These are phyloP conservation scores for Hansenula sp. DNA, from an alignment of 1,139 yeast genomes.

Conservation along the genomic window DNA sequence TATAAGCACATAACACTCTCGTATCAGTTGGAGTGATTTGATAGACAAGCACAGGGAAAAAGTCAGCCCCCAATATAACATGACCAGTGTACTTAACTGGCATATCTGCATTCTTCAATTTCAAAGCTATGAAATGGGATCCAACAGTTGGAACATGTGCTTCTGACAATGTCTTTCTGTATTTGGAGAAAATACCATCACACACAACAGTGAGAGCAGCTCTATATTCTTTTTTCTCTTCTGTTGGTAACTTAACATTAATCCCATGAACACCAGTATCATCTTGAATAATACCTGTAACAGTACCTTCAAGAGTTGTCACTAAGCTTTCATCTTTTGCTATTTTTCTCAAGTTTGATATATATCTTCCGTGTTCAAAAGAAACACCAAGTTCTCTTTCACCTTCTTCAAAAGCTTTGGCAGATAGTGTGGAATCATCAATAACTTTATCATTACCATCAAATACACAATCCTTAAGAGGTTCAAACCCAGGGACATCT, in stretches of 20 bases:
- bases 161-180: slow-evolving; percentile 66
- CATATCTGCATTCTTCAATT: slow-evolving; percentile 63
- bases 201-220: slow-evolving; percentile 74
- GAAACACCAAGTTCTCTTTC: slow-evolving; percentile 72
- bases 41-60: slow-evolving; percentile 84
- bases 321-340: slow-evolving; percentile 67
- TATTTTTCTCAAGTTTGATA: slow-evolving; percentile 70
- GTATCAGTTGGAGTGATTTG: slow-evolving; percentile 83
- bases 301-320: slow-evolving; percentile 79
- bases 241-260: slow-evolving; percentile 35
- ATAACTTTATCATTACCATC: slow-evolving; percentile 51
- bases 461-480: slow-evolving; percentile 50
- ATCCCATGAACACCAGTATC: slow-evolving; percentile 66
- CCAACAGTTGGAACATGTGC: slow-evolving; percentile 61
- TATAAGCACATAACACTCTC: slow-evolving; percentile 84
- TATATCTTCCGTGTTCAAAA: slow-evolving; percentile 89
- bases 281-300: slow-evolving; percentile 53
- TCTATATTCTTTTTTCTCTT: slow-evolving; percentile 34
- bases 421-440: slow-evolving; percentile 44
- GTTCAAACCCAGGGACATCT: slow-evolving; percentile 39
- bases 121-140: slow-evolving; percentile 85
- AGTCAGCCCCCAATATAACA: slow-evolving; percentile 72
- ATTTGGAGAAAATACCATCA: slow-evolving; percentile 93
- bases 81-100: slow-evolving; percentile 83
- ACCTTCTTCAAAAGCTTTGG: slow-evolving; percentile 53